These are phyloP conservation scores for Microdochium bolleyi DNA, from an alignment of 2,329 filamentous ascomycete genomes.

Conservation along the genomic window DNA sequence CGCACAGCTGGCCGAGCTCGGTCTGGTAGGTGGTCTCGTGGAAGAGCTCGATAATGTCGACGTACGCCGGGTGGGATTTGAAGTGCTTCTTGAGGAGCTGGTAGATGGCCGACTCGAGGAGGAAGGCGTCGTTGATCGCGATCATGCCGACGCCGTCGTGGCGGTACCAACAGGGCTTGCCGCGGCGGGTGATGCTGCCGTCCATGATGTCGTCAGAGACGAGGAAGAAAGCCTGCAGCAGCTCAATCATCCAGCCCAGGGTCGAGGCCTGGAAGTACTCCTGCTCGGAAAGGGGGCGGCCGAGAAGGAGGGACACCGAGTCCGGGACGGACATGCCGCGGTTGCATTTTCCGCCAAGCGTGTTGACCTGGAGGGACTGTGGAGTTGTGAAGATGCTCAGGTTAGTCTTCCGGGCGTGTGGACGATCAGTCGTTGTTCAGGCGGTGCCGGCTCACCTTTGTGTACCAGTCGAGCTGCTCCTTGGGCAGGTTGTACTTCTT, in stretches of 20 bases:
- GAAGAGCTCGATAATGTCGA: conserved; percentile 92
- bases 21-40: conserved; percentile 92
- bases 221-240: conserved; percentile 97
- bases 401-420: conserved; percentile 1
- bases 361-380: conserved; percentile 77
- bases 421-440: neutral
- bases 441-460: conserved; percentile 62
- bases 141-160: conserved; percentile 85
- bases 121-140: conserved; percentile 96
- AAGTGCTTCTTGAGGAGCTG: conserved; percentile 90
- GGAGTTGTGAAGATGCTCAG: neutral
- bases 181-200: conserved; percentile 85
- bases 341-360: conserved; percentile 94
- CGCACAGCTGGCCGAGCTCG: conserved; percentile 89
- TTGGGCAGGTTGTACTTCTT: conserved; percentile 76
- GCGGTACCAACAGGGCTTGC: conserved; percentile 94
- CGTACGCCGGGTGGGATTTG: conserved; percentile 75
- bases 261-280: conserved; percentile 85
- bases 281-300: conserved; percentile 61
- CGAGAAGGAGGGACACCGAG: conserved; percentile 73
- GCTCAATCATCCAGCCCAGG: conserved; percentile 95
- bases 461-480: conserved; percentile 78
- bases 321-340: conserved; percentile 97
- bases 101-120: conserved; percentile 90
- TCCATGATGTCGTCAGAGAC: conserved; percentile 99